A percentile compares a stretch with the other conserved stretches of the same genome.
Evolutionary conservation across 1,139 yeast species (phyloP).

Genomic region (Candida sp.): DNA sequence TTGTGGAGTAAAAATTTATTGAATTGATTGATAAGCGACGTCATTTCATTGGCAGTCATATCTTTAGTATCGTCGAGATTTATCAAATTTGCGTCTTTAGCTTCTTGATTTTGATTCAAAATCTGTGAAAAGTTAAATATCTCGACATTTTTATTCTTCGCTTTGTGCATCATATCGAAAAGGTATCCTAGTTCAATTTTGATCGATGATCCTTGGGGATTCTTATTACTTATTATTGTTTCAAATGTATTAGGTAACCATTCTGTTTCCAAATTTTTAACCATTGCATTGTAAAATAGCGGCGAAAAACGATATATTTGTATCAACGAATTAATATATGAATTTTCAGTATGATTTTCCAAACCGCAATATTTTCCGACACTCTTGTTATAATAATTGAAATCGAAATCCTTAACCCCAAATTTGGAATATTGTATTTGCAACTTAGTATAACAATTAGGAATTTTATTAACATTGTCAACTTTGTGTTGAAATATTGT

Average conservation of each 20-base stretch:
- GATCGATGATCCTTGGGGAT: constrained; percentile 50
- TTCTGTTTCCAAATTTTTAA: constrained; percentile 55
- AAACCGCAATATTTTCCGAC: constrained; percentile 65
- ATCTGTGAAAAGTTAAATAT: constrained; percentile 65
- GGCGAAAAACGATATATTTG: constrained; percentile 84
- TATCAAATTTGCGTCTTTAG: constrained; percentile 48
- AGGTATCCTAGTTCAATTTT: constrained; percentile 83
- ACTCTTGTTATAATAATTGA: constrained; percentile 76
- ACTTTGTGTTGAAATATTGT: constrained; percentile 25
- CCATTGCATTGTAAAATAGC: constrained; percentile 61
- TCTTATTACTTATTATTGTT: constrained; percentile 20
- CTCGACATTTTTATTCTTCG: constrained; percentile 67
- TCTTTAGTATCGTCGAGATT: constrained; percentile 46
- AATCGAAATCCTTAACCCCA: constrained; percentile 95
- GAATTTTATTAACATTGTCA: constrained; percentile 30
- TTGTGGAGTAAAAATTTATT: constrained; percentile 56
- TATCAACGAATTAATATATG: constrained; percentile 75
- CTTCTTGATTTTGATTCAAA: constrained; percentile 44
- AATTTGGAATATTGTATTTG: constrained; percentile 84
- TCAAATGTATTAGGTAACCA: constrained; percentile 44
- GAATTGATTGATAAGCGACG: constrained; percentile 49
- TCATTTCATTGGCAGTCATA: constrained; percentile 31
- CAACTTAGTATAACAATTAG: constrained; percentile 72
- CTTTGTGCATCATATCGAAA: constrained; percentile 87
- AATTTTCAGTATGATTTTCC: constrained; percentile 80